Base-by-base conservation (phyloP, 2,329 filamentous ascomycete species). In the Tolypocladium ophioglossoides region DNA sequence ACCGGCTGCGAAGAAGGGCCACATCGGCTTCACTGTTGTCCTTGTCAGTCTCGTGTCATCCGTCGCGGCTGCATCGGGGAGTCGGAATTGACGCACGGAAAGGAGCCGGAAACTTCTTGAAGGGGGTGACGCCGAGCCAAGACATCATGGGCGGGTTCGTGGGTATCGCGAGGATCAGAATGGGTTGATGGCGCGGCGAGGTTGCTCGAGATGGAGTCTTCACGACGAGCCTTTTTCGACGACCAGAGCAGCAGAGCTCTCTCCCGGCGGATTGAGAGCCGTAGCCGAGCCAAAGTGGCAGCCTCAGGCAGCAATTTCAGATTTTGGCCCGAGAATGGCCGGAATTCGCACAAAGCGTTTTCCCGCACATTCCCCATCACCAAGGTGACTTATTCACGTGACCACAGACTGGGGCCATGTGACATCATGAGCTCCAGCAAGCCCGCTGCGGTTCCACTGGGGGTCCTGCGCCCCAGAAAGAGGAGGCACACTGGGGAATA, bases 1-100 rank as follows among this genome's bases (percentile, higher is more conserved):
- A 96, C 92, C 91, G 72, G 92, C 92, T 74, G 82, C 80, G 80
- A 91, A 94, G 84, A 97, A 97, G 65, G 92, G 92, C 73, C 83
- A 84, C 85, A 95, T 85, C 66, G 92, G 91, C 80, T 83, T 83
- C 78, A 89, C 92, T 97, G 70, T 72, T 68, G 47, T 50, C 39
- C 35, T 47, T 55, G 59, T 66, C 58, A 67, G 66, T 65, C 58
- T 56, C 44, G 66, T 58, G 56, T 54, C 52, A 53, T 55, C 55
- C 55, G 54, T 57, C 56, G 27, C 44, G 55, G 44, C 53, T 54
- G 46, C 49, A 52, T 24, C 37, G 49, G 54, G 58, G 47, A 48
- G 56, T 54, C 53, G 59, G 58, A 65, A 74, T 76, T 72, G 69
- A 85, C 87, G 68, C 82, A 92, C 88, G 77, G 72, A 91, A 75